These are phyloP conservation scores for Catenaria anguillulae DNA, from an alignment of 371 early-diverging fungal genomes.

Conservation along the genomic window DNA sequence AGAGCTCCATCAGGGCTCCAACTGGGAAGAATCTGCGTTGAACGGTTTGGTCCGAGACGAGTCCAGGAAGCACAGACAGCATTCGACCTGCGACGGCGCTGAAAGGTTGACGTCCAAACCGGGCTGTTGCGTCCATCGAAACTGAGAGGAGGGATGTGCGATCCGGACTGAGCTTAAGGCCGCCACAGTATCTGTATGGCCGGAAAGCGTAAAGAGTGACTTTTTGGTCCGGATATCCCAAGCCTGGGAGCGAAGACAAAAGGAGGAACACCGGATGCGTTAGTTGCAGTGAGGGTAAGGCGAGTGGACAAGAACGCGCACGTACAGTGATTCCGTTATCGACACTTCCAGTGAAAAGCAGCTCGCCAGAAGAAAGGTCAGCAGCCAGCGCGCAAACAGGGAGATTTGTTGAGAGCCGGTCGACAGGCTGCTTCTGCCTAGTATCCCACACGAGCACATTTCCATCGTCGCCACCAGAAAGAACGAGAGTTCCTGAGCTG, in stretches of 20 bases:
- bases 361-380: slow-evolving; percentile 62
- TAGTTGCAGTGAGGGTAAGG: too few species aligned
- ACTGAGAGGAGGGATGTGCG: slow-evolving; percentile 66
- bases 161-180: slow-evolving; percentile 66
- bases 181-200: slow-evolving; percentile 82
- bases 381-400: slow-evolving; percentile 69
- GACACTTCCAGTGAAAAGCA: slow-evolving; percentile 72
- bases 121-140: slow-evolving; percentile 87
- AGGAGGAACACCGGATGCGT: too few species aligned
- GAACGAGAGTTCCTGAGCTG: slow-evolving; percentile 54
- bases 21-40: slow-evolving; percentile 64
- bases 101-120: slow-evolving; percentile 90
- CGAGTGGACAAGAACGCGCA: too few species aligned
- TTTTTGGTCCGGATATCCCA: slow-evolving; percentile 7
- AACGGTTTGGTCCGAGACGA: slow-evolving; percentile 78
- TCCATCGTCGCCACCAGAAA: slow-evolving; percentile 57
- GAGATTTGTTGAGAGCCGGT: slow-evolving; percentile 47
- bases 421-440: slow-evolving; percentile 54
- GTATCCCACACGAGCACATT: slow-evolving; percentile 48
- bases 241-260: too few species aligned
- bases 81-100: slow-evolving; percentile 41
- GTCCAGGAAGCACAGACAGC: slow-evolving; percentile 58
- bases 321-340: slow-evolving; percentile 76
- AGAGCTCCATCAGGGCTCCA: slow-evolving; percentile 81
- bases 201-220: slow-evolving; percentile 49